Evolutionary conservation across 805 yeast genomes (phyloP), one percentile per base, ranked within the genome.

Genomic region (Nakazawaea molendinolei): DNA sequence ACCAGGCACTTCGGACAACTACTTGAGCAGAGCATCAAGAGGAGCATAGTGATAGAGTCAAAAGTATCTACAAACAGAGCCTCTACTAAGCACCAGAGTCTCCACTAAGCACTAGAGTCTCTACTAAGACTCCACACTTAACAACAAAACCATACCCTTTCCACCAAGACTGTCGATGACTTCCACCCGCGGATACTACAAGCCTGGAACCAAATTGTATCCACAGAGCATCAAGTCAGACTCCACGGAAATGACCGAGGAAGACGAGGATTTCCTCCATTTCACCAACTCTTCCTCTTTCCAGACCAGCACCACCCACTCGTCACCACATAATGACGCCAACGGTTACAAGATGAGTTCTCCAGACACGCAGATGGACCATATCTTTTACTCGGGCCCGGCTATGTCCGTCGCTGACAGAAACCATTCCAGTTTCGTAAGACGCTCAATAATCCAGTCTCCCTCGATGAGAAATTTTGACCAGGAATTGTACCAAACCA

Each of bases 241-340:
- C n/a, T 38, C 41, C 17, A 38, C 63, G 13, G 53, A 51, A 34
- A 53, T 61, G 21, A 47, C 49, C 3, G 55, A 55, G 13, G 61
- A 58, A 42, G 65, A 59, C 24, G 56, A 49, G 16, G 64, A 59
- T 37, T 54, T 54, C 42, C 50, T 44, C 33, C 39, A 44, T 27
- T 33, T 51, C 9, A 61, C 56, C 31, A 46, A 57, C 17, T 57
- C 63, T 1, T 57, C 63, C 8, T 60, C 65, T 15, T 54, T 60
- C 31, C 63, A 59, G 42, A 60, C 65, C 3, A 56, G 61, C 37
- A 52, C 61, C 2, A 44, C 51, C 4, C 53, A 62, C 1, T 52
- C 61, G 6, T 32, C 46, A 5, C 38, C 29, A 14, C 45, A 30
- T 8, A 34, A 30, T 15, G 19, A n/a, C 7, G 30, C 16, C 29